These are phyloP conservation scores for Penicillium cinerascens DNA, from an alignment of 495 filamentous ascomycete genomes.

Conservation along the genomic window DNA sequence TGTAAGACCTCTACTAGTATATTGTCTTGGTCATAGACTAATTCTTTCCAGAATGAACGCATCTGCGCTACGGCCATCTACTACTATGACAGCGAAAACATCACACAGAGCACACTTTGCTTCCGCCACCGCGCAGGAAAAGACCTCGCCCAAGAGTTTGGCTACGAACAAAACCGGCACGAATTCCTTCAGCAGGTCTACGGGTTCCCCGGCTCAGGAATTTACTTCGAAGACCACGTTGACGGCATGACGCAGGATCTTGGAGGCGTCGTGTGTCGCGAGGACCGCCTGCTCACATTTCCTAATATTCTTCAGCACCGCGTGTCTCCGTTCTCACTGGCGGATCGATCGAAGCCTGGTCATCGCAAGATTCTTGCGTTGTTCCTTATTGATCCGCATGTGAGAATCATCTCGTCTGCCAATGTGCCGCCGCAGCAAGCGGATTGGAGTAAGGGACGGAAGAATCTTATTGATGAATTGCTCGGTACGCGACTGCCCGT, in stretches of 20 bases:
- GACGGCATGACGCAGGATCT: slow-evolving; percentile 30
- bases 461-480: background rate
- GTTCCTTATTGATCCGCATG: slow-evolving; percentile 55
- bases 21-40: background rate
- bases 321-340: slow-evolving; percentile 48
- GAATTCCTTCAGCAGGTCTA: slow-evolving; percentile 20
- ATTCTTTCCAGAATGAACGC: slow-evolving; percentile 41
- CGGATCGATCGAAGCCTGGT: slow-evolving; percentile 49
- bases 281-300: slow-evolving; percentile 34
- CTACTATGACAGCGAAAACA: slow-evolving; percentile 62
- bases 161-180: slow-evolving; percentile 11
- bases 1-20: slow-evolving; percentile 14
- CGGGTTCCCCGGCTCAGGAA: slow-evolving; percentile 13
- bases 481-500: slow-evolving; percentile 1
- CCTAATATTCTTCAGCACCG: slow-evolving; percentile 48
- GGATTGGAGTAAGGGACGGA: slow-evolving; percentile 31
- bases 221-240: background rate
- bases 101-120: slow-evolving; percentile 49
- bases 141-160: slow-evolving; percentile 4
- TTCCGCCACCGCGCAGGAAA: slow-evolving; percentile 44
- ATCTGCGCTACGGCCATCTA: slow-evolving; percentile 60
- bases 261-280: slow-evolving; percentile 27
- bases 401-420: slow-evolving; percentile 50
- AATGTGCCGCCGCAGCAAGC: slow-evolving; percentile 55
- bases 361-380: slow-evolving; percentile 56